Evolutionary conservation across 1,139 yeast species (phyloP), one percentile per base, ranked within the genome.

Genomic region (Williopsis jadinii): DNA sequence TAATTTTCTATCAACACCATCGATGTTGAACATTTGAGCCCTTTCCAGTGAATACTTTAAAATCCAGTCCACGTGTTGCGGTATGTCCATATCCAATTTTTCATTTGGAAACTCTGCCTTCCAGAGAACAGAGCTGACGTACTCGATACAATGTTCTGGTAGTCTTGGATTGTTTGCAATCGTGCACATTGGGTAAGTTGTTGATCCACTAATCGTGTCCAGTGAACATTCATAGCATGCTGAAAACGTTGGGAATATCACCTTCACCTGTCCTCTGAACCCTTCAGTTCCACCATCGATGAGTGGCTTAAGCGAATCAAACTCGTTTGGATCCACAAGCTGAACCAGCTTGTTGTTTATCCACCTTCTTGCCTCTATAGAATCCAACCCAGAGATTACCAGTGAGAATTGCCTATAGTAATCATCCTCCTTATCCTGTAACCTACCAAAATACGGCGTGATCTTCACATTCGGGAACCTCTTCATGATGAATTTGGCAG

Each of bases 231-330:
- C 97, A 65, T 87, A 90, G 63, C 98, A 92, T 1, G 95, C 83
- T 0, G 92, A 77, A 29, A 87, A 62, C 0, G 90, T 78, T 0
- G 98, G 97, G 13, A 88, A 63, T 34, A 90, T 87, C 10, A 88
- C 85, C 54, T 95, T 80, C 12, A 90, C 78, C 56, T 92, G 97
- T 5, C 98, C 98, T 50, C 86, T 74, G 56, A 92, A 84, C 0
- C 97, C 97, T 57, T 92, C 97, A 0, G 96, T 84, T 3, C 97
- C 98, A 2, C 97, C 97, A 58, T 92, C 98, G 29, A 92, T 78
- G 58, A 92, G 63, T 0, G 97, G 97, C 34, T 86, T 82, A 29
- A 85, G 63, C 1, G 69, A 62, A 37, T 73, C 75, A 30, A 77
- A 76, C 41, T 73, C 71, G 8, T 68, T 63, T 1, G 60, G 59